Evolutionary conservation across 345 rosid species (phyloP).

Genomic region (Salix koriyanagi): DNA sequence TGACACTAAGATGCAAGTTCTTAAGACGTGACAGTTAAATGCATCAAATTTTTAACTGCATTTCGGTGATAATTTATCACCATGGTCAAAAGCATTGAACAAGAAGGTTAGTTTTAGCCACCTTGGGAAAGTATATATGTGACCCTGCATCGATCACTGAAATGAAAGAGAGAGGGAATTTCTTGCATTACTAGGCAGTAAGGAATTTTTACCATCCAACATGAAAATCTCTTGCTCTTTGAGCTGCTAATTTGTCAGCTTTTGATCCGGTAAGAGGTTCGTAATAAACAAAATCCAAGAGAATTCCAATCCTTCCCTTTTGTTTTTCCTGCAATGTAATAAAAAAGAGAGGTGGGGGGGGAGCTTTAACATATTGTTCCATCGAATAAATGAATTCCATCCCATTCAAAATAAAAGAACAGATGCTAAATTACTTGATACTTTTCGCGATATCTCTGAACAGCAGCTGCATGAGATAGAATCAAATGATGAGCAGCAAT

Average conservation of each 20-base stretch:
- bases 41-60: background rate
- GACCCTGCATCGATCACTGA: background rate
- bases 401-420: background rate
- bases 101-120: background rate
- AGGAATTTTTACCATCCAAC: slow-evolving; percentile 66
- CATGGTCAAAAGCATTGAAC: background rate
- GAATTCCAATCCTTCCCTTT: slow-evolving; percentile 85
- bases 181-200: background rate
- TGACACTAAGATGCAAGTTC: background rate
- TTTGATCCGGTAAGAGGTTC: slow-evolving; percentile 88
- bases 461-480: slow-evolving; percentile 76
- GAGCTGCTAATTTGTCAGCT: slow-evolving; percentile 85
- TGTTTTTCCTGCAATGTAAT: slow-evolving; percentile 47
- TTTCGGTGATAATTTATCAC: background rate
- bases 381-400: background rate
- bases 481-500: slow-evolving; percentile 82
- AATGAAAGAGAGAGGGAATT: background rate
- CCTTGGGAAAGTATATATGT: background rate
- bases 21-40: background rate
- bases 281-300: slow-evolving; percentile 90
- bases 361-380: background rate
- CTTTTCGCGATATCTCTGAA: slow-evolving; percentile 72
- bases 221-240: slow-evolving; percentile 93
- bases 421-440: slow-evolving; percentile 52
- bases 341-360: background rate